Percentiles rank a stretch among this genome's conserved stretches.
These are phyloP conservation scores for Colletotrichum godetiae DNA, from an alignment of 2,329 filamentous ascomycete genomes.

Conservation along the genomic window DNA sequence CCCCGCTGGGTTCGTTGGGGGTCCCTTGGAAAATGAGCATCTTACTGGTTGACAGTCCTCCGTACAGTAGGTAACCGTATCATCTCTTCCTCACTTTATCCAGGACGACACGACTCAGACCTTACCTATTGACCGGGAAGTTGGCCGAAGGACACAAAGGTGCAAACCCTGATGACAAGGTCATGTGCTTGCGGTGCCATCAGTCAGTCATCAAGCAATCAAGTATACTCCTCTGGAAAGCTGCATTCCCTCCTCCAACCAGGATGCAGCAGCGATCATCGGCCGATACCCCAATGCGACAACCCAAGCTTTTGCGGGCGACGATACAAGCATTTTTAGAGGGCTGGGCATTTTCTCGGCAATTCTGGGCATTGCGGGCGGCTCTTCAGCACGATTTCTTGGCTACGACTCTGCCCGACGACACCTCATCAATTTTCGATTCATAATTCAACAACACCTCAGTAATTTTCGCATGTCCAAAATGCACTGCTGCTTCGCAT, in stretches of 20 bases:
- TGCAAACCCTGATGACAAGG: not conserved
- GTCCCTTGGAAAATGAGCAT: not conserved
- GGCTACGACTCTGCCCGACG: conserved; percentile 5
- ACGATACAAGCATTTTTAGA: conserved; percentile 22
- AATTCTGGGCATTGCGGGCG: conserved; percentile 17
- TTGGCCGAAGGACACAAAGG: not conserved
- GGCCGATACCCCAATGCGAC: not conserved
- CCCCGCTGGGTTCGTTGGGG: conserved; percentile 2
- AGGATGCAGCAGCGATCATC: not conserved
- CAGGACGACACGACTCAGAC: conserved; percentile 16
- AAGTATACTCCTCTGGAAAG: not conserved
- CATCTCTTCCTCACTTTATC: not conserved
- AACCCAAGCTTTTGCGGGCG: conserved; percentile 20
- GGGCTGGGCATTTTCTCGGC: conserved; percentile 27
- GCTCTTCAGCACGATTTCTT: conserved; percentile 2
- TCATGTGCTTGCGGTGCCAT: not conserved
- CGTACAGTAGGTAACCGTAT: not conserved
- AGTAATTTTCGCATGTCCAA: not conserved
- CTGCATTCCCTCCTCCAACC: not conserved
- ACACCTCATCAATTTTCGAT: not conserved
- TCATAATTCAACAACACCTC: not conserved
- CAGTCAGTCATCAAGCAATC: not conserved
- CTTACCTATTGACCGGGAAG: not conserved
- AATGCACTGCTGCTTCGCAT: not conserved
- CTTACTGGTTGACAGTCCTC: conserved; percentile 5